phyloP scores from a whole-genome alignment of 73 alveolate species.

The Paramecium sexaurelia region DNA sequence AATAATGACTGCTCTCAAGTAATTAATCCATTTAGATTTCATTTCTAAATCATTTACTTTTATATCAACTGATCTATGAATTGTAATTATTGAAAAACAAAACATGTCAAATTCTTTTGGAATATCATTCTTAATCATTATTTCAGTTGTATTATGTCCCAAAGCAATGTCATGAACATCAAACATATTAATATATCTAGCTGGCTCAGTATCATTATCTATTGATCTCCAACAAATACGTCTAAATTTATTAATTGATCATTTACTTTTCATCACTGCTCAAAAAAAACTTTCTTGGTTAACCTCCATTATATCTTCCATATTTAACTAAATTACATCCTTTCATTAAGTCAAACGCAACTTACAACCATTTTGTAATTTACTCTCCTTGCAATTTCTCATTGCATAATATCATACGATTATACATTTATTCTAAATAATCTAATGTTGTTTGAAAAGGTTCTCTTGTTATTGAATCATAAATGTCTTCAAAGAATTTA shows the following conservation, averaged over 20 bases:
- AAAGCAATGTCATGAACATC: constrained; percentile 73
- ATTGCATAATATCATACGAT: constrained; percentile 67
- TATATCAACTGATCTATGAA: constrained; percentile 71
- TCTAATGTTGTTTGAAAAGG: constrained; percentile 73
- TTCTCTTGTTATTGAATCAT: constrained; percentile 69
- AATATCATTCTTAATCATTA: constrained; percentile 69
- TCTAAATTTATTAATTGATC: background rate
- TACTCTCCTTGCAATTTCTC: background rate
- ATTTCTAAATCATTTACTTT: constrained; percentile 68
- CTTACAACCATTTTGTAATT: background rate
- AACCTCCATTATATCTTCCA: constrained; percentile 76
- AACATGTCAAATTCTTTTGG: constrained; percentile 77
- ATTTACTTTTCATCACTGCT: constrained; percentile 65
- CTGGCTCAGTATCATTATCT: constrained; percentile 63
- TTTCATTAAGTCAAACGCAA: constrained; percentile 47
- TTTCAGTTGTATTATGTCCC: constrained; percentile 73
- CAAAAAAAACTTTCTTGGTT: constrained; percentile 72
- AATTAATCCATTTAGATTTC: constrained; percentile 77
- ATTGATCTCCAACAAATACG: constrained; percentile 40
- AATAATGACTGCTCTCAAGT: constrained; percentile 67
- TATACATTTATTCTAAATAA: constrained; percentile 76
- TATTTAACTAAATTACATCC: constrained; percentile 75
- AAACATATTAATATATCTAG: constrained; percentile 26
- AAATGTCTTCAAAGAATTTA: constrained; percentile 57
- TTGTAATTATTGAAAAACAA: constrained; percentile 74